Evolutionary conservation across 192 early-diverging fungal genomes (phyloP).

Genomic region (Linnemannia zychae): DNA sequence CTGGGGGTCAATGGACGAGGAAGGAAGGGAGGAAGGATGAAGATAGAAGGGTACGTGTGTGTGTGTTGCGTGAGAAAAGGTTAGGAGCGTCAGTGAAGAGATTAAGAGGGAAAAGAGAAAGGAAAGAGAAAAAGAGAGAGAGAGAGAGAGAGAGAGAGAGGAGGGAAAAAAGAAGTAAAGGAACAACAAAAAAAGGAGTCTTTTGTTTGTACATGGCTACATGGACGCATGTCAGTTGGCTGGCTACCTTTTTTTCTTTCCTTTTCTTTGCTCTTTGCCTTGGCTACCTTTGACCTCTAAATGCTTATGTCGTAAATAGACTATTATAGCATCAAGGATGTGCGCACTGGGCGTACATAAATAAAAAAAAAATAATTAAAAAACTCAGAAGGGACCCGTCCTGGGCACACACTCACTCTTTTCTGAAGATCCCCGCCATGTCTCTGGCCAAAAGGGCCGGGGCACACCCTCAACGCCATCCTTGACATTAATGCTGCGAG

Average conservation of each 20-base stretch:
- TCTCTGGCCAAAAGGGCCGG: neutral
- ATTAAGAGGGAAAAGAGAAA: neutral
- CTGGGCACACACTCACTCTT: neutral
- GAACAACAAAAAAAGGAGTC: slow-evolving; percentile 13
- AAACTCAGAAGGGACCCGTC: neutral
- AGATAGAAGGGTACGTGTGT: neutral
- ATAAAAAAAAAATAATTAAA: neutral
- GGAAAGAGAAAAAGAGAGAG: neutral
- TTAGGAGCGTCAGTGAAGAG: too few species aligned
- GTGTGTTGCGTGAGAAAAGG: neutral
- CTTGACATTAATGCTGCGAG: neutral
- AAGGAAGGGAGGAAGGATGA: slow-evolving; percentile 1
- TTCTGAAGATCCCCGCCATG: neutral
- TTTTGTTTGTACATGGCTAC: neutral
- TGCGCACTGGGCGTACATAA: neutral
- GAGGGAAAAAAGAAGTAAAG: neutral
- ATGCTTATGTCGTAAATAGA: neutral
- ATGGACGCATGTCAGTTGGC: neutral
- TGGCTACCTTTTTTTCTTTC: slow-evolving; percentile 10
- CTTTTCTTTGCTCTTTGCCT: slow-evolving; percentile 13
- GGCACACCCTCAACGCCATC: neutral
- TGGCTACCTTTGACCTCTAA: too few species aligned
- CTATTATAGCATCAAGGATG: neutral
- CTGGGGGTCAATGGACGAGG: neutral
- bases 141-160: neutral